Conservation (phyloP, 371 early-diverging fungal genomes). For the Rhizopus delemar region DNA sequence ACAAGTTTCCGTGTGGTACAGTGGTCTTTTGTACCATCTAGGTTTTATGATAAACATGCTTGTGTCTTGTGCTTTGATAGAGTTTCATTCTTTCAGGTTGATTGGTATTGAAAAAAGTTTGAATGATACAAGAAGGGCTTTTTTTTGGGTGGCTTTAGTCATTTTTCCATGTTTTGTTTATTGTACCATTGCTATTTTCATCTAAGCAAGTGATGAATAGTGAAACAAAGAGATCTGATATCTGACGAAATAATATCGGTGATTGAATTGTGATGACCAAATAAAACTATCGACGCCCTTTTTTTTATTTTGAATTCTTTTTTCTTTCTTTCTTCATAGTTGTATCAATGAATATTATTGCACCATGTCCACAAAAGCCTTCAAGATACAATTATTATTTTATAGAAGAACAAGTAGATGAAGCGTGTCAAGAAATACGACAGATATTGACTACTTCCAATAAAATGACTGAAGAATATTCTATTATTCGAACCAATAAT, state of each 20-base stretch:
- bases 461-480: slow-evolving; percentile 13
- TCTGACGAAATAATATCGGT: not conserved
- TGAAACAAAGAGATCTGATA: not conserved
- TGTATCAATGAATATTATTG: slow-evolving; percentile 27
- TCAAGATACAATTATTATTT: slow-evolving; percentile 8
- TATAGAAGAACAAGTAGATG: slow-evolving; percentile 18
- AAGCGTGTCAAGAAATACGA: slow-evolving; percentile 32
- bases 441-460: slow-evolving; percentile 21
- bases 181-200: too few species aligned
- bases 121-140: too few species aligned
- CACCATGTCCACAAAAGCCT: slow-evolving; percentile 31
- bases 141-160: too few species aligned
- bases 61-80: too few species aligned
- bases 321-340: slow-evolving; percentile 9
- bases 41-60: too few species aligned
- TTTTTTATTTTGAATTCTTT: slow-evolving; percentile 2
- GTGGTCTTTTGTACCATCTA: too few species aligned
- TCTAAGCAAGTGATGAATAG: too few species aligned
- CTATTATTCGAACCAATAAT: slow-evolving; percentile 29
- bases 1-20: too few species aligned
- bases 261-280: not conserved
- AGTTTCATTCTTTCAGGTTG: too few species aligned
- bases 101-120: too few species aligned
- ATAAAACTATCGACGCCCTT: not conserved
- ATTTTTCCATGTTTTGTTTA: too few species aligned